Evolutionary conservation across 129 eudicot genomes (phyloP).

Genomic region (Sambucus nigra): DNA sequence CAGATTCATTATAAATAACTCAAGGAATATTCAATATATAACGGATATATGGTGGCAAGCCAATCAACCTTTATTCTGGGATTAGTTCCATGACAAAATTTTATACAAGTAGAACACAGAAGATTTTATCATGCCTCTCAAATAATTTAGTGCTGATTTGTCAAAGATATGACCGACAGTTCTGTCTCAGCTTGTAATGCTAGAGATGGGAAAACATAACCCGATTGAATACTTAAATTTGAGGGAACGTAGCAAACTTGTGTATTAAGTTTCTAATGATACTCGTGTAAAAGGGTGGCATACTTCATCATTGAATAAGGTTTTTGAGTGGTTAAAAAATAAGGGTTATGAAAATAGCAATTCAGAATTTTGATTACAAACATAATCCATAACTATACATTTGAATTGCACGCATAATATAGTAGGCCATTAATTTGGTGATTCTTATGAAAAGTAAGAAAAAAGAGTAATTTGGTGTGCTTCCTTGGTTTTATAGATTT

Average conservation of each 20-base stretch:
- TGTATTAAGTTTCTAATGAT: neutral
- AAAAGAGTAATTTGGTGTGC: too few relatives aligned
- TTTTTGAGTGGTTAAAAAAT: neutral
- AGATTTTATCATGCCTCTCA: neutral
- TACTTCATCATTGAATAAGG: neutral
- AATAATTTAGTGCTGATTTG: neutral
- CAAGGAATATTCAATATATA: conserved; percentile 2
- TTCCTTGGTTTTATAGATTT: too few relatives aligned
- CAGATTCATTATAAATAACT: conserved; percentile 3
- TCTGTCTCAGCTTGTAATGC: neutral
- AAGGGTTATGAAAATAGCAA: neutral
- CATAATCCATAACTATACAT: neutral
- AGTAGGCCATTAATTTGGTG: neutral
- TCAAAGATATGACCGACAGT: neutral
- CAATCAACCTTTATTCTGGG: conserved; percentile 7
- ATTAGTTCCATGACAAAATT: neutral
- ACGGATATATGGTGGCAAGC: neutral
- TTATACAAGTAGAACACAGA: conserved; percentile 5
- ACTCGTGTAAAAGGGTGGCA: neutral
- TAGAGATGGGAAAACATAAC: neutral
- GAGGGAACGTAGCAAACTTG: neutral
- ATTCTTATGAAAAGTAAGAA: too few relatives aligned
- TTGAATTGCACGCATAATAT: neutral
- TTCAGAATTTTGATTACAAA: neutral
- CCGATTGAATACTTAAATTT: neutral